Conservation (phyloP, 192 early-diverging fungal genomes). For the Gonapodya prolifera region DNA sequence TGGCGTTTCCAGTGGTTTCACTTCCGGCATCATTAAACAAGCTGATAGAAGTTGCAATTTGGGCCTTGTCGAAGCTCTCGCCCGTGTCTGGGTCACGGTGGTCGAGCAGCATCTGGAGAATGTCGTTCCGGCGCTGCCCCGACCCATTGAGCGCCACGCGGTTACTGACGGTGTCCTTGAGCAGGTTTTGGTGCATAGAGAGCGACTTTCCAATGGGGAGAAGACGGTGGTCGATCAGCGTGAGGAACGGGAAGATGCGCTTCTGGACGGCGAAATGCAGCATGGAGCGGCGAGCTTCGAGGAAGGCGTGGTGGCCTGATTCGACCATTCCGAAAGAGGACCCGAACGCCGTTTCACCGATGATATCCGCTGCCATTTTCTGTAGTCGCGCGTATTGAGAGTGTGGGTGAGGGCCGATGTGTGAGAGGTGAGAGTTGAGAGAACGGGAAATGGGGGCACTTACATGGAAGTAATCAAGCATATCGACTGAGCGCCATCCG, state of each 20-base stretch:
- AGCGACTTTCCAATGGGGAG: not conserved
- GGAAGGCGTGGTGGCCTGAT: not conserved
- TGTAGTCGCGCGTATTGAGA: no score
- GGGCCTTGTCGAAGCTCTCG: not conserved
- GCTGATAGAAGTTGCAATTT: not conserved
- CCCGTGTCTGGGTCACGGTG: not conserved
- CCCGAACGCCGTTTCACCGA: constrained; percentile 3
- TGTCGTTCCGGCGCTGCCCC: not conserved
- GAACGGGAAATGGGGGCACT: no score
- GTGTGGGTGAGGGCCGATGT: no score
- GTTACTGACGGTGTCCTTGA: not conserved
- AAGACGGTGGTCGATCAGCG: not conserved
- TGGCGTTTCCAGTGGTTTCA: not conserved
- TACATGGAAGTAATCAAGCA: not conserved
- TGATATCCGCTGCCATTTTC: constrained; percentile 27
- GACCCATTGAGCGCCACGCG: not conserved
- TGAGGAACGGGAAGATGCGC: not conserved
- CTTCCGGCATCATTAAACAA: not conserved
- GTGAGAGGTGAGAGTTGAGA: no score
- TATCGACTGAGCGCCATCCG: not conserved
- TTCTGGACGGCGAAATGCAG: not conserved
- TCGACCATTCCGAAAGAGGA: not conserved
- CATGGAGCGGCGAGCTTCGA: not conserved
- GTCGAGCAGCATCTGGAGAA: not conserved
- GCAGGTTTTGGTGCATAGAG: not conserved